phyloP scores from a whole-genome alignment of 164 flowering plant species.

The Vitis cinerea region DNA sequence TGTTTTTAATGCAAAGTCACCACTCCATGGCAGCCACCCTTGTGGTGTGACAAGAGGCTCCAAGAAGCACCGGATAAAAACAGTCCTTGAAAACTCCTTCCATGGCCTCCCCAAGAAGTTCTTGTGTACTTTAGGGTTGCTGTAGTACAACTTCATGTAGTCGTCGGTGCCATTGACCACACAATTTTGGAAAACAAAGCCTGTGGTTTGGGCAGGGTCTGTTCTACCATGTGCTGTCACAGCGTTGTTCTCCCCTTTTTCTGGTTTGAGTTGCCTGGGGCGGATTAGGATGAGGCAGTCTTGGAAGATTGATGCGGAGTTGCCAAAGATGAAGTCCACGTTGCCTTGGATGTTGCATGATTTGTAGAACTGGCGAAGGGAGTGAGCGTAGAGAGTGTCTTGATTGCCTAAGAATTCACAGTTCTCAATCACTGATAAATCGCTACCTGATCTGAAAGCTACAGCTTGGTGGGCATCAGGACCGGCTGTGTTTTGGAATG shows the following conservation, averaged over 20 bases:
- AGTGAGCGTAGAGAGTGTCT: slow-evolving; percentile 78
- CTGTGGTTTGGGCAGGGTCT: slow-evolving; percentile 80
- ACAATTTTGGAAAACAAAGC: slow-evolving; percentile 72
- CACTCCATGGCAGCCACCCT: slow-evolving; percentile 87
- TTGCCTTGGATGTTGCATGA: slow-evolving; percentile 70
- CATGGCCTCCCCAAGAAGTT: slow-evolving; percentile 89
- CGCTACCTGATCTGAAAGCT: slow-evolving; percentile 73
- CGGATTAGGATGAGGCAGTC: slow-evolving; percentile 53
- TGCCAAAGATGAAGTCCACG: slow-evolving; percentile 87
- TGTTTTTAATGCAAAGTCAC: slow-evolving; percentile 64
- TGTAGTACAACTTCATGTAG: slow-evolving; percentile 48
- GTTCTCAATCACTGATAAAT: slow-evolving; percentile 55
- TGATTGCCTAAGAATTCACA: slow-evolving; percentile 82
- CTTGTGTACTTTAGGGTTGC: slow-evolving; percentile 57
- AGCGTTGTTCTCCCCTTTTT: slow-evolving; percentile 64
- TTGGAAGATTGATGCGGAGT: slow-evolving; percentile 68
- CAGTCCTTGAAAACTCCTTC: slow-evolving; percentile 84
- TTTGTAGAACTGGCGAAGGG: slow-evolving; percentile 73
- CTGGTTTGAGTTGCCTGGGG: slow-evolving; percentile 59
- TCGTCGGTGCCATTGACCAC: slow-evolving; percentile 70
- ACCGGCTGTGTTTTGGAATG: slow-evolving; percentile 80
- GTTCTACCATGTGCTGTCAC: slow-evolving; percentile 80
- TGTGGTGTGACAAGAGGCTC: slow-evolving; percentile 42
- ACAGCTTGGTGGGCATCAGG: slow-evolving; percentile 78
- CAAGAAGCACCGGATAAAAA: slow-evolving; percentile 51